Evolutionary conservation across 2,329 filamentous ascomycete genomes (phyloP).

Genomic region (Aureobasidium lini): DNA sequence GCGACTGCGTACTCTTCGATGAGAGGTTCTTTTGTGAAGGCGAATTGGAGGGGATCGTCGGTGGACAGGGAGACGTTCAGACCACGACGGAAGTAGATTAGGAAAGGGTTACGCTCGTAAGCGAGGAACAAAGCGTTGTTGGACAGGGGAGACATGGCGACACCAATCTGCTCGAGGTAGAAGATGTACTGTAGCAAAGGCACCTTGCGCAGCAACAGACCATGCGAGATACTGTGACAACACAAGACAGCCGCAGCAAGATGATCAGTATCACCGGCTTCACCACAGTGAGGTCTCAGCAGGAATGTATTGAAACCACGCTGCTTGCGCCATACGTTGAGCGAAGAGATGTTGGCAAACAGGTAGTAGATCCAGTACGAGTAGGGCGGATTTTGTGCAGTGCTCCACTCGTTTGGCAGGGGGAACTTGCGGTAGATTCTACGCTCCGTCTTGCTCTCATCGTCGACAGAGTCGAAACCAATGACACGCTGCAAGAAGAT

Average conservation of each 20-base stretch:
- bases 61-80: conserved; percentile 94
- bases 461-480: conserved; percentile 94
- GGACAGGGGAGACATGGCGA: conserved; percentile 97
- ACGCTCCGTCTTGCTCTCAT: conserved; percentile 93
- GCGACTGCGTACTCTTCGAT: conserved; percentile 98
- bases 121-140: conserved; percentile 96
- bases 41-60: conserved; percentile 94
- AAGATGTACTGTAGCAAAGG: conserved; percentile 94
- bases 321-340: conserved; percentile 85
- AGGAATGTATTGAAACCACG: conserved; percentile 95
- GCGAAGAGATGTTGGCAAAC: conserved; percentile 84
- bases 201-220: conserved; percentile 84
- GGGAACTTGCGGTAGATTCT: conserved; percentile 95
- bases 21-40: conserved; percentile 94
- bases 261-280: conserved; percentile 95
- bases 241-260: conserved; percentile 84
- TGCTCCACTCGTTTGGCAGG: conserved; percentile 78
- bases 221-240: conserved; percentile 95
- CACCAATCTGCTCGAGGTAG: conserved; percentile 95
- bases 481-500: conserved; percentile 92
- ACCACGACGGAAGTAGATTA: conserved; percentile 90
- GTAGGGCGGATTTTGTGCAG: conserved; percentile 93
- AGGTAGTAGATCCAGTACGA: conserved; percentile 99
- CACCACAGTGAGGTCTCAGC: conserved; percentile 87
- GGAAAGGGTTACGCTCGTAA: conserved; percentile 93